phyloP scores from a whole-genome alignment of 306 rosid species.

The Vachellia collinsii region DNA sequence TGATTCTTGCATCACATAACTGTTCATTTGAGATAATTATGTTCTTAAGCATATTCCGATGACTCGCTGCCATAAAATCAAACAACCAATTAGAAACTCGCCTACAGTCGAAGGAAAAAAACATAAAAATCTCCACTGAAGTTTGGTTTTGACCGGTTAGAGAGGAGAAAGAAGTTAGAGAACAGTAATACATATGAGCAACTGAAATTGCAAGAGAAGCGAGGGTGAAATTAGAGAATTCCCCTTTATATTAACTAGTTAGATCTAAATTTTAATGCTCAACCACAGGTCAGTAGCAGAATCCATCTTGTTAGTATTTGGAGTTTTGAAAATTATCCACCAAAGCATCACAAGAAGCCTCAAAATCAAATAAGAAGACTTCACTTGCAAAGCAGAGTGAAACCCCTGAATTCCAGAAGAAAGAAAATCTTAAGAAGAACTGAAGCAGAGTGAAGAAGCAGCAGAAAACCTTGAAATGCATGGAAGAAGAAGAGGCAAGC shows the following conservation, averaged over 20 bases:
- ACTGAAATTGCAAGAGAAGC: neutral
- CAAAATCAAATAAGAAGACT: neutral
- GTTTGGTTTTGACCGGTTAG: neutral
- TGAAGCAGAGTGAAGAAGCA: neutral
- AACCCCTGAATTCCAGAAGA: conserved; percentile 30
- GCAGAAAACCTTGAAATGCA: conserved; percentile 34
- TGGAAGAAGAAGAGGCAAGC: conserved; percentile 9
- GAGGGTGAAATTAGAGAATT: conserved; percentile 3
- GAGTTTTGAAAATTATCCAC: conserved; percentile 6
- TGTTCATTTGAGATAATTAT: conserved; percentile 22
- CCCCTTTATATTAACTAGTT: neutral
- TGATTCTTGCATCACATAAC: conserved; percentile 15
- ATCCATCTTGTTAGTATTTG: neutral
- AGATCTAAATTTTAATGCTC: conserved; percentile 32
- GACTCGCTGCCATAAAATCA: neutral
- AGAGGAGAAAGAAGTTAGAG: conserved; percentile 7
- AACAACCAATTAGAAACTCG: conserved; percentile 11
- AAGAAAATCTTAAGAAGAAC: conserved; percentile 8
- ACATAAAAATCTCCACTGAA: neutral
- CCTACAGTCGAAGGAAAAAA: conserved; percentile 1
- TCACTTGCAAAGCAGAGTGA: conserved; percentile 29
- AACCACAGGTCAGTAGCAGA: conserved; percentile 10
- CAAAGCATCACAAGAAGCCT: neutral
- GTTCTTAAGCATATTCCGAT: neutral
- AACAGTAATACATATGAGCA: conserved; percentile 24